Conservation (phyloP, 2,329 filamentous ascomycete species). For the Stagonosporopsis cucurbitacearum region DNA sequence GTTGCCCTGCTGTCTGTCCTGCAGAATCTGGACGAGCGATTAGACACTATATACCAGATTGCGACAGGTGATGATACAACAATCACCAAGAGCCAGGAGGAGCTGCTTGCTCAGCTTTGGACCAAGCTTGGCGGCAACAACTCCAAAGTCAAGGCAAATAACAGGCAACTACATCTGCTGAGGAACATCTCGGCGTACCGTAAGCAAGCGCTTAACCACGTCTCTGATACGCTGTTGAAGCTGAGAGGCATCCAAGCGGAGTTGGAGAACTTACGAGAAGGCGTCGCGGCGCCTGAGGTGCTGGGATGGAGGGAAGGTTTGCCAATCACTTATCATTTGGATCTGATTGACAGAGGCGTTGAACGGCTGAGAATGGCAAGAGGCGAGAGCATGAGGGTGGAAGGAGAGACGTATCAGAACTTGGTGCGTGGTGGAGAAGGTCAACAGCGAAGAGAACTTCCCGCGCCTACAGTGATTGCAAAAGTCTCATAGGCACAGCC, state of each 20-base stretch:
- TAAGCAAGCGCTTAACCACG: slow-evolving; percentile 68
- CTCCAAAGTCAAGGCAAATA: slow-evolving; percentile 64
- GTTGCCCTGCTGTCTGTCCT: slow-evolving; percentile 71
- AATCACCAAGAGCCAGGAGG: slow-evolving; percentile 65
- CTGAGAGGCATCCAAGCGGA: slow-evolving; percentile 75
- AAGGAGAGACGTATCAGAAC: slow-evolving; percentile 58
- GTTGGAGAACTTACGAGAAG: slow-evolving; percentile 73
- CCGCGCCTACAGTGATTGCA: slow-evolving; percentile 25
- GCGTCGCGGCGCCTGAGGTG: slow-evolving; percentile 71
- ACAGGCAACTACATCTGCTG: slow-evolving; percentile 69
- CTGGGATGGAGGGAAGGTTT: slow-evolving; percentile 61
- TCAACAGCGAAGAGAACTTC: slow-evolving; percentile 21
- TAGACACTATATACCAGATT: slow-evolving; percentile 73
- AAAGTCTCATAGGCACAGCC: slow-evolving; percentile 5
- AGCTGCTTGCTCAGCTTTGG: slow-evolving; percentile 74
- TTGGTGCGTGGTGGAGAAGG: slow-evolving; percentile 25
- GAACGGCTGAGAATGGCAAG: slow-evolving; percentile 73
- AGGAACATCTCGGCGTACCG: slow-evolving; percentile 71
- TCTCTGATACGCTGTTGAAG: slow-evolving; percentile 73
- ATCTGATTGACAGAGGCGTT: slow-evolving; percentile 74
- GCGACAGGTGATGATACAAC: slow-evolving; percentile 68
- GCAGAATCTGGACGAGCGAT: slow-evolving; percentile 70
- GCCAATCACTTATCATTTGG: slow-evolving; percentile 75
- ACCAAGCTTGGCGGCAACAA: slow-evolving; percentile 75
- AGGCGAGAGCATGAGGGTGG: slow-evolving; percentile 63